These are phyloP conservation scores for Jaltomata sinuosa DNA, from an alignment of 257 asterid species.

Conservation along the genomic window DNA sequence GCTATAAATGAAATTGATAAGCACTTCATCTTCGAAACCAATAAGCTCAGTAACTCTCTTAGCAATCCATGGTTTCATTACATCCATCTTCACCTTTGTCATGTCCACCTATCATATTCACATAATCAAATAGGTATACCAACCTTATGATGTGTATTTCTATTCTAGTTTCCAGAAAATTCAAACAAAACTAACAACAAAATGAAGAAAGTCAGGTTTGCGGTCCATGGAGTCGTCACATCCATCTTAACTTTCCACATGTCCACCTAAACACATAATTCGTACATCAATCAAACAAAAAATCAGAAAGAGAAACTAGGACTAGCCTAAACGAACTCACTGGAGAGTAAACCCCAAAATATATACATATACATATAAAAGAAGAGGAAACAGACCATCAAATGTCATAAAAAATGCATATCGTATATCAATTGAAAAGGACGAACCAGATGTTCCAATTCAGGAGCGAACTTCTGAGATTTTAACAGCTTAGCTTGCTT, in stretches of 20 bases:
- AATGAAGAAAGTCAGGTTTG: not conserved
- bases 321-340: not conserved
- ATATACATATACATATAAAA: no score
- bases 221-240: not conserved
- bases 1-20: conserved; percentile 79
- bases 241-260: conserved; percentile 1
- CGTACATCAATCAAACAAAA: not conserved
- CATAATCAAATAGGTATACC: not conserved
- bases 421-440: not conserved
- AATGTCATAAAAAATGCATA: not conserved
- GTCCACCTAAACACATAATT: conserved; percentile 5
- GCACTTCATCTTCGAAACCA: conserved; percentile 98
- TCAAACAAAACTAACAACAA: not conserved
- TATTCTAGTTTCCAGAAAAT: not conserved
- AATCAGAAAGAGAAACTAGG: not conserved
- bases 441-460: conserved; percentile 85
- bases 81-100: conserved; percentile 89
- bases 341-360: not conserved
- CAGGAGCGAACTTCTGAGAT: conserved; percentile 93
- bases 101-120: conserved; percentile 63
- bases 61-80: conserved; percentile 96
- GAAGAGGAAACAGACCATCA: not conserved
- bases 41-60: conserved; percentile 93
- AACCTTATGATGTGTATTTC: not conserved
- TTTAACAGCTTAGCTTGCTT: conserved; percentile 91